Percentiles rank a stretch among this genome's conserved stretches.
Conservation (phyloP, 2,329 filamentous ascomycete species). For the Leptodontidium sp. region DNA sequence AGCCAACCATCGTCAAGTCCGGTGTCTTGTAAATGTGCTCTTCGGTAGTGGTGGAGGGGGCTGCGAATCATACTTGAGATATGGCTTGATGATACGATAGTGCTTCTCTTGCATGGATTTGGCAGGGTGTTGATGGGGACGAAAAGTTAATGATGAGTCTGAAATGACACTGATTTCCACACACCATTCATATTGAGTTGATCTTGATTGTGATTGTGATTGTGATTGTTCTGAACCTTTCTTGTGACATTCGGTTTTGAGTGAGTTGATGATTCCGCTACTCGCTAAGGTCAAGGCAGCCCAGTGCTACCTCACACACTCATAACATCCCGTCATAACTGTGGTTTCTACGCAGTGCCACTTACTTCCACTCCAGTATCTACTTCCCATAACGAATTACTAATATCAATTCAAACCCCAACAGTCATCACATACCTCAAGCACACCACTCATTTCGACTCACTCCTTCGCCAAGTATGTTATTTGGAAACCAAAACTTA, state of each 20-base stretch:
- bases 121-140: constrained; percentile 30
- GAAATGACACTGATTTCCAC: constrained; percentile 37
- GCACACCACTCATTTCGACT: too few species aligned
- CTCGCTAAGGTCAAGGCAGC: not conserved
- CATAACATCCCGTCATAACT: too few species aligned
- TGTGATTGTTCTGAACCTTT: not conserved
- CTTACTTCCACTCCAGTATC: too few species aligned
- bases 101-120: constrained; percentile 27
- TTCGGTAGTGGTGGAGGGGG: constrained; percentile 12
- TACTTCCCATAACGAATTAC: too few species aligned
- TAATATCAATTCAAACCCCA: too few species aligned
- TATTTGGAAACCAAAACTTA: not conserved
- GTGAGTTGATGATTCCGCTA: not conserved
- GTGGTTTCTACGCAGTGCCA: too few species aligned
- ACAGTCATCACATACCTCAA: too few species aligned
- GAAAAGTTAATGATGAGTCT: constrained; percentile 40
- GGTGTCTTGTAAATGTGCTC: constrained; percentile 56
- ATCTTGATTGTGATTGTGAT: constrained; percentile 11
- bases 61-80: constrained; percentile 26
- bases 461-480: not conserved
- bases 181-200: constrained; percentile 18
- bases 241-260: not conserved
- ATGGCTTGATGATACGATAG: constrained; percentile 21
- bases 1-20: constrained; percentile 64
- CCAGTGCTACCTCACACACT: too few species aligned